Base-by-base conservation (phyloP, 225 moss, liverwort and hornwort genomes). In the Polytrichum commune region DNA sequence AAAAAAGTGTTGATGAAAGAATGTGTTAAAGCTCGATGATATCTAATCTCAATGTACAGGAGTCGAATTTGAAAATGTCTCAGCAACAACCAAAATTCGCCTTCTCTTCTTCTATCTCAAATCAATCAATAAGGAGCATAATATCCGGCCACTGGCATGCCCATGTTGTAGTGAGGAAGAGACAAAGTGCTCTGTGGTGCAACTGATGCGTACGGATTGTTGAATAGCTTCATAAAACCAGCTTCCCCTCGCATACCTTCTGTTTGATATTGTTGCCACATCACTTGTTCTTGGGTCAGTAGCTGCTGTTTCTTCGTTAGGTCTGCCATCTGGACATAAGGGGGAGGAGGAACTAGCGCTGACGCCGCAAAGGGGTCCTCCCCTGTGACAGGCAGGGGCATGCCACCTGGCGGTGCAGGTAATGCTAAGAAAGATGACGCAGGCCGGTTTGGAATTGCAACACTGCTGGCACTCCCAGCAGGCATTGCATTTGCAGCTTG, bases 301-400 rank as follows among this genome's bases (percentile, higher is more conserved):
- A 98, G 82, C 80, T 93, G 82, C 62, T 93, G 98, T 68, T 98
- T 98, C 76, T 85, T 88, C 33, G 83, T 73, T 78, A 94, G 76
- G 60, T 98, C 98, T 8, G 95, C 84, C 98, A 98, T 98, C 74
- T 98, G 98, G 57, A 98, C 98, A 64, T 95, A 98, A 0, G 97
- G 68, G 20, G 98, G 98, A 76, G 98, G 95, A 2, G 98, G 91
- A 0, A 95, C 85, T 7, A 86, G 82, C 5, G 80, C 74, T 27
- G 98, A 95, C 1, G 98, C 93, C 29, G 83, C 71, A 29, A 95
- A 95, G 0, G 95, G 95, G 72, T 95, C 95, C 68, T 92, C 78
- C 32, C 93, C 94, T 8, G 78, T 80, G 64, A 81, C 85, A 7
- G 98, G 68, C 68, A 91, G 67, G 2, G 95, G 89, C 76, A 90